Evolutionary conservation across 1,284 basidiomycete species (phyloP).

Genomic region (Volvariella surrecta): DNA sequence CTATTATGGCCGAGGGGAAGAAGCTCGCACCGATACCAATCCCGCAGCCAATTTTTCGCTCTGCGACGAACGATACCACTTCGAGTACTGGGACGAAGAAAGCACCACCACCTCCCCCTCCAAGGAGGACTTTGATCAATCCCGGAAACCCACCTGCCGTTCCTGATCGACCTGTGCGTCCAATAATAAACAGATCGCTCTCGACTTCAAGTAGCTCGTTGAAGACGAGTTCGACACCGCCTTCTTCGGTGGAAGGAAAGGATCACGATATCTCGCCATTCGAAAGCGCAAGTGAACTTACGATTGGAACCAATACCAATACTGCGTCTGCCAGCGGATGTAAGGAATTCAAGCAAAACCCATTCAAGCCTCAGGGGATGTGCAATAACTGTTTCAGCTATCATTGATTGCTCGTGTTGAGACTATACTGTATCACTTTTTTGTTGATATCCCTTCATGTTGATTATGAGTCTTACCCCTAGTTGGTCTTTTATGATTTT

Average conservation of each 20-base stretch:
- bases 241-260: not conserved
- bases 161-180: slow-evolving; percentile 13
- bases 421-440: not conserved
- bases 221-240: slow-evolving; percentile 1
- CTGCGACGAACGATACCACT: slow-evolving; percentile 2
- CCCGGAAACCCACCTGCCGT: slow-evolving; percentile 13
- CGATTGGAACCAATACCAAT: slow-evolving; percentile 1
- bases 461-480: too few relatives aligned
- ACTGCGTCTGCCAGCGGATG: slow-evolving; percentile 22
- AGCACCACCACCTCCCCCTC: slow-evolving; percentile 32
- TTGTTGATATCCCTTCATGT: slow-evolving; percentile 1
- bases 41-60: slow-evolving; percentile 15
- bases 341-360: slow-evolving; percentile 47
- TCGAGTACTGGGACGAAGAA: slow-evolving; percentile 21
- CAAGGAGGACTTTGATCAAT: slow-evolving; percentile 19
- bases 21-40: slow-evolving; percentile 6
- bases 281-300: slow-evolving; percentile 31
- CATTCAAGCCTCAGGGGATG: slow-evolving; percentile 53
- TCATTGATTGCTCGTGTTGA: slow-evolving; percentile 20
- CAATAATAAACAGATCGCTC: slow-evolving; percentile 9
- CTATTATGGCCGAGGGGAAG: not conserved
- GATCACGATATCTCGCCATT: slow-evolving; percentile 41
- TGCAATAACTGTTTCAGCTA: slow-evolving; percentile 52
- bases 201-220: slow-evolving; percentile 17
- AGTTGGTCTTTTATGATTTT: too few relatives aligned